These are phyloP conservation scores for Physcomitrellopsis africana DNA, from an alignment of 225 moss, liverwort and hornwort genomes.

Conservation along the genomic window DNA sequence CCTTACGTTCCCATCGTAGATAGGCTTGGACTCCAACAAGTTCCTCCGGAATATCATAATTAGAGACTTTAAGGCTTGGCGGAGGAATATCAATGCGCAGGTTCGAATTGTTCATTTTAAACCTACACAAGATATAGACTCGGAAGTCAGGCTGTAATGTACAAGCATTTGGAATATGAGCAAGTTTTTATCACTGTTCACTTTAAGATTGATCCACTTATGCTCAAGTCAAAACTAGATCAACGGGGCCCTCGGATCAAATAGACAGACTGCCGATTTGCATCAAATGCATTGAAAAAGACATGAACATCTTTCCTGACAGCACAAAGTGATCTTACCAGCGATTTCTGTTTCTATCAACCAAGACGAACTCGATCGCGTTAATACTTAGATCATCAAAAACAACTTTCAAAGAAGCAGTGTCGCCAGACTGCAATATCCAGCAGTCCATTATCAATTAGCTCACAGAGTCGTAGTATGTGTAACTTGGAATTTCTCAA, in stretches of 20 bases:
- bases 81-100: slow-evolving; percentile 71
- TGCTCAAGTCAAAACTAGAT: no score
- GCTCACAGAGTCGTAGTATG: no score
- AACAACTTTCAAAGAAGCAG: slow-evolving; percentile 62
- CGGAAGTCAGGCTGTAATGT: not conserved
- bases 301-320: no score
- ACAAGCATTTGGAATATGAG: no score
- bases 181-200: no score
- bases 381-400: slow-evolving; percentile 58
- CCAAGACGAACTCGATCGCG: slow-evolving; percentile 80
- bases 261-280: no score
- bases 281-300: no score
- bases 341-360: slow-evolving; percentile 68
- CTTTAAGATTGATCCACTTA: no score
- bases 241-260: no score
- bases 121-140: slow-evolving; percentile 47
- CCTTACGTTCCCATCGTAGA: slow-evolving; percentile 81
- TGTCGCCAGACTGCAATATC: slow-evolving; percentile 61
- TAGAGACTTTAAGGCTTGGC: slow-evolving; percentile 42
- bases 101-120: slow-evolving; percentile 78
- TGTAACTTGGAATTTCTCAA: no score
- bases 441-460: no score
- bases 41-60: slow-evolving; percentile 62
- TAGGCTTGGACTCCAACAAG: slow-evolving; percentile 85
- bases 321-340: slow-evolving; percentile 50